Percentiles rank a stretch among this genome's conserved stretches.
Conservation (phyloP, 2,329 filamentous ascomycete genomes). For the Penicillium sp. region DNA sequence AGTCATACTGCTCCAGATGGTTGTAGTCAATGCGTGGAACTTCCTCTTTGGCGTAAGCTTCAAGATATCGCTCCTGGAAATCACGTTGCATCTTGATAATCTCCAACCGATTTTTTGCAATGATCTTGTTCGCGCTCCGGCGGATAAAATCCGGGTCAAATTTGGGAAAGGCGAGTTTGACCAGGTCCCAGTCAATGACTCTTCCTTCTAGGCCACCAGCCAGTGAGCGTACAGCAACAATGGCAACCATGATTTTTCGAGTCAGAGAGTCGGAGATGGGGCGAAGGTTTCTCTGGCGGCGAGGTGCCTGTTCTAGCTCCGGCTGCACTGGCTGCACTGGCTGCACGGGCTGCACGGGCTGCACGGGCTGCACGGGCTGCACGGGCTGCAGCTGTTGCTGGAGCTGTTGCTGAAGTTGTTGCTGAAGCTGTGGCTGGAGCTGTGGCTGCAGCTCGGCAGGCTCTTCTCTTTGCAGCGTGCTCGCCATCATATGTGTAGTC, state of each 20-base stretch:
- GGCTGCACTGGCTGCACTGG: no score
- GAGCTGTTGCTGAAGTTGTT: no score
- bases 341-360: no score
- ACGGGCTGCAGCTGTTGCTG: no score
- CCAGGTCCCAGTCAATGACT: conserved; percentile 43
- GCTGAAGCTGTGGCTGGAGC: no score
- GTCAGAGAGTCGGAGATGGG: conserved; percentile 26
- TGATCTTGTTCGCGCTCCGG: conserved; percentile 36
- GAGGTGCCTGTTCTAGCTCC: not conserved
- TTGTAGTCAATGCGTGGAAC: conserved; percentile 44
- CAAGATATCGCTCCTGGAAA: conserved; percentile 44
- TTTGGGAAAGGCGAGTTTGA: conserved; percentile 39
- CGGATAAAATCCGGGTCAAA: conserved; percentile 36
- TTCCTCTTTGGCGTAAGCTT: conserved; percentile 41
- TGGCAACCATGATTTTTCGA: conserved; percentile 38
- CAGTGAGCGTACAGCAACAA: conserved; percentile 42
- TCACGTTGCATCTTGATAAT: conserved; percentile 43
- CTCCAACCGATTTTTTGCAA: conserved; percentile 36
- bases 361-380: no score
- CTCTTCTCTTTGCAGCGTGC: conserved; percentile 6
- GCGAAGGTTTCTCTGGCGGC: conserved; percentile 15
- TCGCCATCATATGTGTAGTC: not conserved
- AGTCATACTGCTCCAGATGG: conserved; percentile 43
- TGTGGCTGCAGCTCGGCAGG: no score
- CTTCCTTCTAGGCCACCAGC: conserved; percentile 42